Conservation (phyloP, 2,329 filamentous ascomycete species). For the Cladorrhinum sp. region DNA sequence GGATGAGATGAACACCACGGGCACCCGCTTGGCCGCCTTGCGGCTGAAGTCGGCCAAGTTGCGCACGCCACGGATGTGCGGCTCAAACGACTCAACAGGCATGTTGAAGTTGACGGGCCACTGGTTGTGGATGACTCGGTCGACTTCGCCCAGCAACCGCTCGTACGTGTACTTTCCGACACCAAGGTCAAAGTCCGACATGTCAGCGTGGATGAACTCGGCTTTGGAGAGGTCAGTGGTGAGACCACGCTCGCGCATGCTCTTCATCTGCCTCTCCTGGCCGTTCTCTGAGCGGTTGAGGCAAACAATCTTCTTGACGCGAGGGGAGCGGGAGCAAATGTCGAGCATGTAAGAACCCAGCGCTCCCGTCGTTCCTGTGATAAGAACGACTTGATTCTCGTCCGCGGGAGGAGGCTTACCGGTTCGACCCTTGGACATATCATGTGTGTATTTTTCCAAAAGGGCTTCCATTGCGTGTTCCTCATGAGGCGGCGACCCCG, state of each 20-base stretch:
- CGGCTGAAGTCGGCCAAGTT: slow-evolving; percentile 44
- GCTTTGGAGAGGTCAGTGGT: slow-evolving; percentile 37
- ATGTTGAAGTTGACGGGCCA: slow-evolving; percentile 57
- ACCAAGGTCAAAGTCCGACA: slow-evolving; percentile 46
- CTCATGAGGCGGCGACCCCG: slow-evolving; percentile 18
- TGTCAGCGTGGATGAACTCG: slow-evolving; percentile 49
- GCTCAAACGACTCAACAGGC: slow-evolving; percentile 46
- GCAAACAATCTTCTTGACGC: slow-evolving; percentile 44
- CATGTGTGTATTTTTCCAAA: slow-evolving; percentile 35
- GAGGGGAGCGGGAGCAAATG: slow-evolving; percentile 32
- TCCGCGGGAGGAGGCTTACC: slow-evolving; percentile 32
- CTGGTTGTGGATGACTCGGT: slow-evolving; percentile 52
- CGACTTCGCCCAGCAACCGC: slow-evolving; percentile 38
- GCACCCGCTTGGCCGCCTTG: slow-evolving; percentile 34
- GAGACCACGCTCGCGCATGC: slow-evolving; percentile 39
- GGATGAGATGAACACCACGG: slow-evolving; percentile 44
- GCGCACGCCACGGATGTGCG: slow-evolving; percentile 48
- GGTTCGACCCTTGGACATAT: slow-evolving; percentile 27
- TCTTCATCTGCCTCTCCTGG: slow-evolving; percentile 38
- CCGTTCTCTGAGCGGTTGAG: slow-evolving; percentile 47
- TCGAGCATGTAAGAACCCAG: slow-evolving; percentile 48
- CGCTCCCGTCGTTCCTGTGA: slow-evolving; percentile 50
- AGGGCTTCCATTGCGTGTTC: slow-evolving; percentile 34
- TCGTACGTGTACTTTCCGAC: slow-evolving; percentile 38
- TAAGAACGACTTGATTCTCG: slow-evolving; percentile 39